Percentiles rank a stretch among this genome's conserved stretches.
These are phyloP conservation scores for Ganoderma boninense DNA, from an alignment of 1,284 basidiomycete species.

Conservation along the genomic window DNA sequence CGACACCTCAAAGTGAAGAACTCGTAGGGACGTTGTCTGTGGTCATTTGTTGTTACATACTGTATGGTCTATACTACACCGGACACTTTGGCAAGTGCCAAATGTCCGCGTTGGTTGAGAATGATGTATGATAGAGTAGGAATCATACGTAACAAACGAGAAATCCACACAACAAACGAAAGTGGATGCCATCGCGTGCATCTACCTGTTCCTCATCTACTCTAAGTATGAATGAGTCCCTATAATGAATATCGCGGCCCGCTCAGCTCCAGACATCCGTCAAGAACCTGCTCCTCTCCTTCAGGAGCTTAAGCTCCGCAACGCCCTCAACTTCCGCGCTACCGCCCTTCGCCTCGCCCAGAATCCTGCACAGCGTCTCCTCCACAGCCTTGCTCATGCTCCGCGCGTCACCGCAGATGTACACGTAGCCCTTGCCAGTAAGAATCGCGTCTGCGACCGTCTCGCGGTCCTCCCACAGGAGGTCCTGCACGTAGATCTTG, in stretches of 20 bases:
- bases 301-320: constrained; percentile 92
- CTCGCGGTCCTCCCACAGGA: constrained; percentile 87
- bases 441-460: constrained; percentile 89
- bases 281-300: constrained; percentile 88
- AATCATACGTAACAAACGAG: neutral
- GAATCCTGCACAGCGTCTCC: constrained; percentile 82
- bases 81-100: neutral
- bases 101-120: neutral
- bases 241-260: neutral
- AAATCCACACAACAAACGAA: constrained; percentile 16
- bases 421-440: constrained; percentile 93
- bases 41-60: neutral
- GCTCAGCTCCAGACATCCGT: constrained; percentile 75
- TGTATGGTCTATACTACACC: neutral
- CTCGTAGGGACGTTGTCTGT: neutral
- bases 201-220: neutral
- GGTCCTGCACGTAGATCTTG: constrained; percentile 98
- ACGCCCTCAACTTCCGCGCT: constrained; percentile 85
- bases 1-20: neutral
- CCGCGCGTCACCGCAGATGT: constrained; percentile 97
- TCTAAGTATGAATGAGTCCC: neutral
- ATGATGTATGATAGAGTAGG: neutral
- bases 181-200: constrained; percentile 5
- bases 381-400: constrained; percentile 96
- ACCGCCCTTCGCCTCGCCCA: constrained; percentile 95